Evolutionary conservation across 257 asterid species (phyloP).

Genomic region (Solanum bulbocastanum): DNA sequence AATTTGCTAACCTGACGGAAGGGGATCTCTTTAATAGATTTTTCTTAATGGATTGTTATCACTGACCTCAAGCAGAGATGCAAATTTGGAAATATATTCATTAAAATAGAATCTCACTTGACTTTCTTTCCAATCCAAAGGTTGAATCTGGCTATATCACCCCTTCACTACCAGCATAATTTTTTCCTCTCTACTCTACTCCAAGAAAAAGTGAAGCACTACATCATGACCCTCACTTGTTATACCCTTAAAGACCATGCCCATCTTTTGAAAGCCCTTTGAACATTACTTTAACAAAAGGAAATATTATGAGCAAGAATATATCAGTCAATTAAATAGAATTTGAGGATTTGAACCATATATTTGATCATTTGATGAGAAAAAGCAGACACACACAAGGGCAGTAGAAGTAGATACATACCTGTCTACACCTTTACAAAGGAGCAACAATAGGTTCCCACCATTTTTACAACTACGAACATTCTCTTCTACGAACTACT

Average conservation of each 20-base stretch:
- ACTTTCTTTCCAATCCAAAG: no score
- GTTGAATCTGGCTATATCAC: no score
- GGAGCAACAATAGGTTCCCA: conserved; percentile 63
- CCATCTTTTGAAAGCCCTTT: conserved; percentile 59
- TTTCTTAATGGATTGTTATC: no score
- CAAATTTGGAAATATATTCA: no score
- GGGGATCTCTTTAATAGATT: no score
- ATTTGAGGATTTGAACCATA: background rate
- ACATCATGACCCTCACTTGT: conserved; percentile 23
- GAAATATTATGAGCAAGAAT: background rate
- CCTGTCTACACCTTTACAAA: conserved; percentile 95
- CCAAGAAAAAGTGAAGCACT: no score
- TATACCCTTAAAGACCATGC: conserved; percentile 20
- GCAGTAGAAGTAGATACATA: conserved; percentile 3
- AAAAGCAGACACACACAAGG: background rate
- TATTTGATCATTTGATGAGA: background rate
- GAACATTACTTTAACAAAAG: conserved; percentile 63
- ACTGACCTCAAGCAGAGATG: no score
- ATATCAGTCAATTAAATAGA: background rate
- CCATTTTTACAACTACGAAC: conserved; percentile 65
- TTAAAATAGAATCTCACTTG: no score
- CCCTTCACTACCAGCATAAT: no score
- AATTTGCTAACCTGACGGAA: no score
- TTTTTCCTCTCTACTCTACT: no score
- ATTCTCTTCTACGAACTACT: conserved; percentile 86